Evolutionary conservation across 208 protist genomes (phyloP).

Genomic region (Trypanosoma caninum): DNA sequence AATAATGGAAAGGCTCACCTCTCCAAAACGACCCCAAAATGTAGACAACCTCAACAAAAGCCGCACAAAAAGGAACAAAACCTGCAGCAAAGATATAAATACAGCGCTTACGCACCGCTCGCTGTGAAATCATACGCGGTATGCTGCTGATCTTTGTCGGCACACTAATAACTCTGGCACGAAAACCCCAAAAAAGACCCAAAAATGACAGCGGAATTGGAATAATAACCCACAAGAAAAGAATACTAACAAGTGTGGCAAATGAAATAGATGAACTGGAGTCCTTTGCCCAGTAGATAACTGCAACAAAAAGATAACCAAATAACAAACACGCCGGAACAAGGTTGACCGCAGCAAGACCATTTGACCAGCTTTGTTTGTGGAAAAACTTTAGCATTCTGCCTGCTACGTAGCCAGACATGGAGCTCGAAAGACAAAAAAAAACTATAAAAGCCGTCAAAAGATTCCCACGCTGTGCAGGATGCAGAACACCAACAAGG

Average conservation of each 20-base stretch:
- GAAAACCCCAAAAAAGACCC: conserved; percentile 91
- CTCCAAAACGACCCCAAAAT: conserved; percentile 92
- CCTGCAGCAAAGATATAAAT: conserved; percentile 25
- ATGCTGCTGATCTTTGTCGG: conserved; percentile 92
- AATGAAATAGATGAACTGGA: conserved; percentile 68
- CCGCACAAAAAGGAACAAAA: conserved; percentile 96
- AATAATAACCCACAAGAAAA: conserved; percentile 82
- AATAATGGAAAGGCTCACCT: conserved; percentile 94
- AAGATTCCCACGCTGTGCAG: conserved; percentile 89
- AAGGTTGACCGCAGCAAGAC: conserved; percentile 48
- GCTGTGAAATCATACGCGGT: conserved; percentile 90
- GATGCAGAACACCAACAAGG: conserved; percentile 84
- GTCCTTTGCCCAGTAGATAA: conserved; percentile 59
- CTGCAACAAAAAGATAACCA: conserved; percentile 59
- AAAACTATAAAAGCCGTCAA: conserved; percentile 68
- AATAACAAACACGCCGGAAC: conserved; percentile 38
- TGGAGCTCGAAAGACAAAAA: conserved; percentile 57
- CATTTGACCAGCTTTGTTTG: conserved; percentile 80
- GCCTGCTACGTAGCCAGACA: conserved; percentile 88
- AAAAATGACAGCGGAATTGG: conserved; percentile 92
- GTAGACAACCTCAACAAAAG: conserved; percentile 97
- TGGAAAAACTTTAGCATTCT: conserved; percentile 86
- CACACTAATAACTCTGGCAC: conserved; percentile 44
- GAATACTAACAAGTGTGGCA: conserved; percentile 39
- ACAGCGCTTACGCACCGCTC: conserved; percentile 42